phyloP scores from a whole-genome alignment of 345 rosid species.

The Gossypium ekmanianum region DNA sequence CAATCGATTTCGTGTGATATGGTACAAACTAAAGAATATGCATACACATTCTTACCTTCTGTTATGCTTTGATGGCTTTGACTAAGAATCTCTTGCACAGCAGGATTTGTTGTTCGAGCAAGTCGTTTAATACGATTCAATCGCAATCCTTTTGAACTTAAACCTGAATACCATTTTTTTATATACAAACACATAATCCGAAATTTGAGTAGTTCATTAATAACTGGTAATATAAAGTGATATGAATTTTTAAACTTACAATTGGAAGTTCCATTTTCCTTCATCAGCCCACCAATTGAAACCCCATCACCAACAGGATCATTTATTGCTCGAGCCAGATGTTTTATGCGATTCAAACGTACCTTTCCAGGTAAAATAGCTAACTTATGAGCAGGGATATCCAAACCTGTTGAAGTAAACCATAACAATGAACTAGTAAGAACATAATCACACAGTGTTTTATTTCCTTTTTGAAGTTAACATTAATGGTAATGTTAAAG shows the following conservation, averaged over 20 bases:
- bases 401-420: conserved; percentile 44
- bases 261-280: conserved; percentile 31
- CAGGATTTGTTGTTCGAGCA: conserved; percentile 49
- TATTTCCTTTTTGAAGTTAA: not conserved
- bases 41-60: conserved; percentile 34
- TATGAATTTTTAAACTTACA: conserved; percentile 38
- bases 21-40: not conserved
- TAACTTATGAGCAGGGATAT: conserved; percentile 44
- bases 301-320: conserved; percentile 29
- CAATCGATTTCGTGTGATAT: not conserved
- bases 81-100: conserved; percentile 22
- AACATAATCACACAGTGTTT: not conserved
- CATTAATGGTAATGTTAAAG: not conserved
- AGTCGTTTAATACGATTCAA: conserved; percentile 64
- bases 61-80: conserved; percentile 27
- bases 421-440: not conserved
- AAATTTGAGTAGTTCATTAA: not conserved
- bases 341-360: conserved; percentile 67
- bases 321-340: conserved; percentile 65
- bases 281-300: conserved; percentile 28
- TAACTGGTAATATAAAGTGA: not conserved
- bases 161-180: conserved; percentile 38
- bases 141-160: conserved; percentile 52
- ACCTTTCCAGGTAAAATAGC: conserved; percentile 50
- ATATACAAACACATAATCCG: not conserved